These are phyloP conservation scores for Solanum commersonii DNA, from an alignment of 257 asterid species.

Conservation along the genomic window DNA sequence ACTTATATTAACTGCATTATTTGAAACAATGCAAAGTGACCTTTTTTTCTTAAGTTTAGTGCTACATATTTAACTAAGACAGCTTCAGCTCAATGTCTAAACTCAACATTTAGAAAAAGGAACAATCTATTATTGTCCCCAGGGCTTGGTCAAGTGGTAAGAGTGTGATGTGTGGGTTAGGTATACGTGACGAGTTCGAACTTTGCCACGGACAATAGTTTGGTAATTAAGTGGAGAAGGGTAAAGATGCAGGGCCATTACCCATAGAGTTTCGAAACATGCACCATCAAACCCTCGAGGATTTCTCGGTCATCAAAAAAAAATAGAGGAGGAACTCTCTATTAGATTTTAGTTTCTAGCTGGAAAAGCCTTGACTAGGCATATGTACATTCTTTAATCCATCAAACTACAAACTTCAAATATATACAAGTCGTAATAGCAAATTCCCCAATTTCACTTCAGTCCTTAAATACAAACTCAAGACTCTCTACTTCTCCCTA, in stretches of 20 bases:
- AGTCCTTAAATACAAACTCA: background rate
- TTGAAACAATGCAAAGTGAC: background rate
- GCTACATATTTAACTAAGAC: background rate
- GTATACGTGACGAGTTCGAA: background rate
- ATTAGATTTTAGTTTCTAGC: background rate
- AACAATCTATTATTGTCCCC: background rate
- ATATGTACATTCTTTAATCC: background rate
- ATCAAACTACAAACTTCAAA: background rate
- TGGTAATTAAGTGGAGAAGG: background rate
- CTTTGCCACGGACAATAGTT: background rate
- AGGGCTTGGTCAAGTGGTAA: background rate
- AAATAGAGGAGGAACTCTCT: background rate
- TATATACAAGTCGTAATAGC: background rate
- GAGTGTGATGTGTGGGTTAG: background rate
- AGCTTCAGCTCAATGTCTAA: background rate
- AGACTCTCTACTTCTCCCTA: background rate
- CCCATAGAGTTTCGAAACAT: background rate
- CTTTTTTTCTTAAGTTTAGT: background rate
- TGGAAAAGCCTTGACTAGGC: background rate
- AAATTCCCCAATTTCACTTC: background rate
- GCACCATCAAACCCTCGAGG: background rate
- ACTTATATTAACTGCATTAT: background rate
- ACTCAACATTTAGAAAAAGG: background rate
- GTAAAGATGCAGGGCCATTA: background rate
- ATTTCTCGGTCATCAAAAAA: background rate